Percentiles rank a stretch among this genome's conserved stretches.
Conservation (phyloP, 1,284 basidiomycete species). For the Trichosporon sp. region DNA sequence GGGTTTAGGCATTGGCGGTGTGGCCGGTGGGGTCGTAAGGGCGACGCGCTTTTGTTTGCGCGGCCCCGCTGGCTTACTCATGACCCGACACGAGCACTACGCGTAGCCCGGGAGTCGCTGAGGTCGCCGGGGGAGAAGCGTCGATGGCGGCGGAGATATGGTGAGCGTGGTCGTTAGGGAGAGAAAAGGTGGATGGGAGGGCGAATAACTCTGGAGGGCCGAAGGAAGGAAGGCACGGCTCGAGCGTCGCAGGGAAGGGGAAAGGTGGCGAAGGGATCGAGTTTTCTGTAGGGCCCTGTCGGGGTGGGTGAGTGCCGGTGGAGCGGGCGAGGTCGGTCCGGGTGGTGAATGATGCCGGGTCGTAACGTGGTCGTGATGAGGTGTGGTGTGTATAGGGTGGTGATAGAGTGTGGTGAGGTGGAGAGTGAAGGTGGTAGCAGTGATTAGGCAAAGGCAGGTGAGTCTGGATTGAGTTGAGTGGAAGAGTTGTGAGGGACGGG, state of each 20-base stretch:
- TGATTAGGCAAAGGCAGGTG: not conserved
- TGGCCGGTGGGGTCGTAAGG: constrained; percentile 18
- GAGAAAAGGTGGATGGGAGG: not conserved
- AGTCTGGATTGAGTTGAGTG: not conserved
- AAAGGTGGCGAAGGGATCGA: constrained; percentile 5
- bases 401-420: not conserved
- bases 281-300: not conserved
- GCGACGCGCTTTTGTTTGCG: constrained; percentile 16
- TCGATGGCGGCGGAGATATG: not conserved
- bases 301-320: not conserved
- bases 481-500: constrained; percentile 6
- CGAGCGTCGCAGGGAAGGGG: constrained; percentile 16
- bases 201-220: not conserved
- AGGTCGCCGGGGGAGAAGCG: not conserved
- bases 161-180: not conserved
- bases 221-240: not conserved
- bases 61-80: constrained; percentile 20
- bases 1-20: constrained; percentile 18
- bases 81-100: constrained; percentile 18
- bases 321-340: not conserved
- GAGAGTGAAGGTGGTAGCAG: not conserved
- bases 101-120: constrained; percentile 5
- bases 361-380: not conserved
- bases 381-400: not conserved
- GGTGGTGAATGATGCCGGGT: not conserved